Evolutionary conservation across 225 moss, liverwort and hornwort genomes (phyloP), one percentile per base, ranked within the genome.

Genomic region (Thuidium tamariscinum): DNA sequence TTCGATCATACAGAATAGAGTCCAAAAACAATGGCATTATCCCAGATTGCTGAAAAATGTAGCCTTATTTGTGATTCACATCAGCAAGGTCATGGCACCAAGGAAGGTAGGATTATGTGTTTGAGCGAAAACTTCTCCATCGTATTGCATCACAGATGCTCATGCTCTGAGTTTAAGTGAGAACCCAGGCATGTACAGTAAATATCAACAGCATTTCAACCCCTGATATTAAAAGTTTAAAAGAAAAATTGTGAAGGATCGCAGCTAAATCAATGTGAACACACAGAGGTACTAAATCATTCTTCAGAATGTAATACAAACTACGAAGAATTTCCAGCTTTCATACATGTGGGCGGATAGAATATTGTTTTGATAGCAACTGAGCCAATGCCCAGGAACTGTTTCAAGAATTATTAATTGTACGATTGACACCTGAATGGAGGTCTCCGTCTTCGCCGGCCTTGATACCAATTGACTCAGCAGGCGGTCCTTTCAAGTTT

Each of bases 401-500:
- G 61, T 37, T 81, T 59, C 44, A 77, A 79, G 54, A 25, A 61
- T 88, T 86, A 93, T 91, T 89, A 11, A 8, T 48, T 48, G 48
- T 48, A 48, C 48, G 48, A 78, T 90, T 89, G 74, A 88, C 82
- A 71, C 87, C 85, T 71, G 89, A 56, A 84, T 82, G 90, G 71
- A 83, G 46, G 81, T 93, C 91, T 80, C 81, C 89, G 12, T 92
- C 94, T n/a, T 93, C 91, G 74, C 92, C 88, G 64, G 85, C 74
- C 73, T 93, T 95, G 68, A 91, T 85, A 61, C 88, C 88, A 82
- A 93, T 85, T 36, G 95, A 92, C 55, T 96, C 94, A 22, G 89
- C 84, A 71, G 91, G 86, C 30, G 88, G 89, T 71, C 77, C 87
- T 71, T 93, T 91, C 36, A 88, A 77, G 5, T 88, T 89, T 21